Evolutionary conservation across 495 filamentous ascomycete genomes (phyloP).

Genomic region (Polyplosphaeria fusca): DNA sequence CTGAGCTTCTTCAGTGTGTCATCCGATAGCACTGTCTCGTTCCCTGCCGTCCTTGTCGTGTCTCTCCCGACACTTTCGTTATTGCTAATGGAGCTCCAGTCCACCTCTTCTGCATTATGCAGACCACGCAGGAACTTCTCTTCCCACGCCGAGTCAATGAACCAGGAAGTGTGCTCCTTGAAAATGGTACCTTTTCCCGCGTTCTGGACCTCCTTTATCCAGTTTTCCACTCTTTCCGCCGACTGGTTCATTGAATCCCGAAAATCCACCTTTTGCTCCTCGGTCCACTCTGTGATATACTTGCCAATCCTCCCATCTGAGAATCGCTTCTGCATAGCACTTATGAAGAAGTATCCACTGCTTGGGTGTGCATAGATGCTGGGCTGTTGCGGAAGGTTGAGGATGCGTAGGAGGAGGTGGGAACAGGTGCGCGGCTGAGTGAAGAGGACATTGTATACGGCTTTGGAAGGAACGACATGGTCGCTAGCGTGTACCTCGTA

Average conservation of each 20-base stretch:
- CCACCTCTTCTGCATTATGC: neutral
- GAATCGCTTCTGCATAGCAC: neutral
- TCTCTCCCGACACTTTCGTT: no score
- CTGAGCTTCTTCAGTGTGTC: constrained; percentile 41
- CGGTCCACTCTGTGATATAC: constrained; percentile 1
- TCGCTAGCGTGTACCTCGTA: no score
- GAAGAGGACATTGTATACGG: constrained; percentile 8
- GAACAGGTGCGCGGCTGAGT: constrained; percentile 10
- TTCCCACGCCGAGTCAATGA: constrained; percentile 27
- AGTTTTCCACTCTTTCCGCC: constrained; percentile 37
- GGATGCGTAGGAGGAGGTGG: constrained; percentile 8
- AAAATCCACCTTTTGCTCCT: neutral
- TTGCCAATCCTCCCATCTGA: neutral
- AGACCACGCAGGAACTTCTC: constrained; percentile 6
- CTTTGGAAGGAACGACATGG: no score
- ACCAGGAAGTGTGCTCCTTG: constrained; percentile 44
- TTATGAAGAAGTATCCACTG: constrained; percentile 7
- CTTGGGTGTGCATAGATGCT: neutral
- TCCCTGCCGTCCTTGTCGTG: no score
- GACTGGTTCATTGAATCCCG: neutral
- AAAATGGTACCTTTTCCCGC: constrained; percentile 40
- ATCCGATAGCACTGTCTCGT: constrained; percentile 44
- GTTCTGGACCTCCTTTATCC: constrained; percentile 30
- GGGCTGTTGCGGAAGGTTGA: constrained; percentile 4
- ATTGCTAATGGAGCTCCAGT: no score